Base-by-base conservation (phyloP, 805 yeast species). In the Sporopachydermia lactativora region DNA sequence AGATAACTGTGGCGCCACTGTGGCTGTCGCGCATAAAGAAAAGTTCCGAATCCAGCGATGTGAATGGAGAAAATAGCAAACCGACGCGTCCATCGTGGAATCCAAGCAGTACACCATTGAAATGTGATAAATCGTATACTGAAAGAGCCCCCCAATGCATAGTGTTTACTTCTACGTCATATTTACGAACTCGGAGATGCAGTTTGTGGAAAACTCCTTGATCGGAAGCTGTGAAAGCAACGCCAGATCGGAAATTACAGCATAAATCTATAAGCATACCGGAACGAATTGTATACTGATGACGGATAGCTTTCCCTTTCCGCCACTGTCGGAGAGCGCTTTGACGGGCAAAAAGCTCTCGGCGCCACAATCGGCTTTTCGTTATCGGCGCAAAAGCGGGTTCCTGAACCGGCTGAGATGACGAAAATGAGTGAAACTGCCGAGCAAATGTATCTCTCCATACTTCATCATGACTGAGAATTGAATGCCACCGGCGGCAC, bases 381-480 rank as follows among this genome's bases (percentile, higher is more conserved):
- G 31, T 8, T n/a, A 24, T n/a, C n/a, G 31, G 31, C 13, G 31
- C 31, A n/a, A 24, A 24, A n/a, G n/a, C n/a, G n/a, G n/a, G n/a
- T n/a, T n/a, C n/a, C n/a, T 24, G 13, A 8, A 24, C n/a, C n/a
- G 31, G 31, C 31, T 8, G 31, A n/a, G 31, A 24, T 24, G 13
- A 8, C n/a, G 8, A 8, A 24, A 24, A 24, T 8, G 31, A n/a
- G 13, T 24, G 8, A 24, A 24, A 24, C n/a, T 24, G 31, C 31
- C n/a, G 31, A 8, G n/a, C 8, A 24, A 24, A 24, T n/a, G n/a
- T 24, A 8, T 24, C 13, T 8, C n/a, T 8, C 31, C 31, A 24
- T 24, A 24, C 31, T 15, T 36, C 39, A n/a, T 36, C 39, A 11
- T 36, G 19, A n/a, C 13, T 8, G n/a, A 36, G 6, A 36, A 36